These are phyloP conservation scores for Ilyonectria robusta DNA, from an alignment of 2,329 filamentous ascomycete genomes.

Conservation along the genomic window DNA sequence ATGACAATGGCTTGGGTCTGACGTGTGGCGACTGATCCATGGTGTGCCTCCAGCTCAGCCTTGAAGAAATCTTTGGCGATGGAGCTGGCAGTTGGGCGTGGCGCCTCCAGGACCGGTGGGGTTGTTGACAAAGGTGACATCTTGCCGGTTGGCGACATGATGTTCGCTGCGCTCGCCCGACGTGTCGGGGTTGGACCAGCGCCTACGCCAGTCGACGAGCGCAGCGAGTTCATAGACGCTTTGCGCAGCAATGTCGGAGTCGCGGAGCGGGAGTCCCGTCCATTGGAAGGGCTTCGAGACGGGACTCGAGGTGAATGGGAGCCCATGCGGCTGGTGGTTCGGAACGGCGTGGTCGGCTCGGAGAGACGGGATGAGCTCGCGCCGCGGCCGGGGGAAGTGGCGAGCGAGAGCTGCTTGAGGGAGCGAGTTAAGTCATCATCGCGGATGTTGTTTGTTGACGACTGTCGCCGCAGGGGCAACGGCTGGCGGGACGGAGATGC, in stretches of 20 bases:
- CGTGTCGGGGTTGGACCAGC: constrained; percentile 59
- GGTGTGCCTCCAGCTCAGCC: constrained; percentile 77
- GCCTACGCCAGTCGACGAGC: constrained; percentile 61
- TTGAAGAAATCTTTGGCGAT: constrained; percentile 79
- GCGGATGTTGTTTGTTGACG: constrained; percentile 50
- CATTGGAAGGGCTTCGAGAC: constrained; percentile 60
- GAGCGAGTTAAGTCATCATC: constrained; percentile 58
- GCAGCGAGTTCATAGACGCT: constrained; percentile 70
- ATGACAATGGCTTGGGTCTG: constrained; percentile 81
- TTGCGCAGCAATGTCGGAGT: constrained; percentile 69
- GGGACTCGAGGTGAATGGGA: constrained; percentile 49
- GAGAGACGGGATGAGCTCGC: constrained; percentile 53
- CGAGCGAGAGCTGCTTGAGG: constrained; percentile 61
- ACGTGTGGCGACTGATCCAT: constrained; percentile 58
- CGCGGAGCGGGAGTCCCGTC: constrained; percentile 60
- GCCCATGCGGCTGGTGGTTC: constrained; percentile 55
- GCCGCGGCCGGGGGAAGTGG: constrained; percentile 49
- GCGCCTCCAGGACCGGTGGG: constrained; percentile 53
- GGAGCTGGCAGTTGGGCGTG: constrained; percentile 63
- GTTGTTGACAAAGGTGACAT: constrained; percentile 48
- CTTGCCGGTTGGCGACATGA: constrained; percentile 61
- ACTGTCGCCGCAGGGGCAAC: constrained; percentile 53
- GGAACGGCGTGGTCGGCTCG: constrained; percentile 55
- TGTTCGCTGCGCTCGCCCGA: constrained; percentile 63
- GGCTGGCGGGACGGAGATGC: constrained; percentile 46